phyloP scores from a whole-genome alignment of 1,284 basidiomycete species.

The Cryptococcus sp. region DNA sequence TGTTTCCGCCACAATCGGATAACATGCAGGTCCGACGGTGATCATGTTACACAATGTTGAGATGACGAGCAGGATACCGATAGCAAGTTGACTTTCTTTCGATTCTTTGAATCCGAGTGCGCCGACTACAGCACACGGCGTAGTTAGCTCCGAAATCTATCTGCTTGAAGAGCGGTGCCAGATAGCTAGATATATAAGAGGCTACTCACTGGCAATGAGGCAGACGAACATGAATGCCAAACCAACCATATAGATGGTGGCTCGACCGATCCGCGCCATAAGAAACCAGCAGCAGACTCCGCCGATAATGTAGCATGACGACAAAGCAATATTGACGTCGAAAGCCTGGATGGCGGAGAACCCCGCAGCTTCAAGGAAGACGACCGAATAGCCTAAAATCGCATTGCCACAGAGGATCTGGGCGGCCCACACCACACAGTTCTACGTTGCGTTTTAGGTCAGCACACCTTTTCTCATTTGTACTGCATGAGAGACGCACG shows the following conservation, averaged over 20 bases:
- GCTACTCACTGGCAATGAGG: slow-evolving; percentile 1
- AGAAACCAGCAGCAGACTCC: slow-evolving; percentile 53
- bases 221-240: slow-evolving; percentile 47
- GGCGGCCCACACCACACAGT: slow-evolving; percentile 32
- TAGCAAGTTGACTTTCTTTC: slow-evolving; percentile 14
- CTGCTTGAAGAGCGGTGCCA: no score
- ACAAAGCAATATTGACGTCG: slow-evolving; percentile 51
- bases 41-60: slow-evolving; percentile 31
- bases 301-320: slow-evolving; percentile 48
- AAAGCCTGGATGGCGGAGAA: slow-evolving; percentile 47
- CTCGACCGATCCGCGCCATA: slow-evolving; percentile 48
- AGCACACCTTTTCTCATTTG: slow-evolving; percentile 10
- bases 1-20: slow-evolving; percentile 54
- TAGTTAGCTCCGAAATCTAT: no score
- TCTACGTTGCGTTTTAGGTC: slow-evolving; percentile 11
- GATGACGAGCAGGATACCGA: slow-evolving; percentile 30
- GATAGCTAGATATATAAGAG: no score
- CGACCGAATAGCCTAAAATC: slow-evolving; percentile 27
- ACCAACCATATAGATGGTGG: slow-evolving; percentile 55
- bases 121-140: slow-evolving; percentile 50
- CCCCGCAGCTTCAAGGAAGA: slow-evolving; percentile 52
- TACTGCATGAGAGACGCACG: slow-evolving; percentile 15
- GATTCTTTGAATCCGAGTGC: slow-evolving; percentile 42
- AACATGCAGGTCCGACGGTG: slow-evolving; percentile 45
- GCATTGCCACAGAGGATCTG: slow-evolving; percentile 35